Evolutionary conservation across 345 rosid species (phyloP).

Genomic region (Eucalyptus pumila): DNA sequence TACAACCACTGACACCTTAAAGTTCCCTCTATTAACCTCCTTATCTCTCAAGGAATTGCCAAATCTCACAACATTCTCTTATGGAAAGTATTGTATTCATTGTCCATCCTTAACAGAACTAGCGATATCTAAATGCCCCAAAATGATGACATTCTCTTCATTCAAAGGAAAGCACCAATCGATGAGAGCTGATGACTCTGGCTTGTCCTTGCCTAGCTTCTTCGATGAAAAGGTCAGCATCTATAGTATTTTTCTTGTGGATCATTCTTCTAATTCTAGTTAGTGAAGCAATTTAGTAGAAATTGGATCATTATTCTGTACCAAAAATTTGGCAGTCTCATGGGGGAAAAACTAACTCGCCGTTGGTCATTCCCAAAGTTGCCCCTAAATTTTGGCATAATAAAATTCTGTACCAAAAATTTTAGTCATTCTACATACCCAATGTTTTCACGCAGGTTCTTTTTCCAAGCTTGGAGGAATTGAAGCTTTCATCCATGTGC

Average conservation of each 20-base stretch:
- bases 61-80: background rate
- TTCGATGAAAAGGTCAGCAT: background rate
- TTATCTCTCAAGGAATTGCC: background rate
- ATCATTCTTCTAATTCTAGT: too few relatives aligned
- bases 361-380: background rate
- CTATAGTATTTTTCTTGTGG: too few relatives aligned
- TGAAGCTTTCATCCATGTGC: too few relatives aligned
- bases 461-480: too few relatives aligned
- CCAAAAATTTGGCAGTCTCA: background rate
- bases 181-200: background rate
- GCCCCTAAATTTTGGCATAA: too few relatives aligned
- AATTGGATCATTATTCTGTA: too few relatives aligned
- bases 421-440: too few relatives aligned
- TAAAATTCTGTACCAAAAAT: too few relatives aligned
- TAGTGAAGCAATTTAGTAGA: background rate
- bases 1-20: background rate
- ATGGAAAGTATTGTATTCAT: rapidly evolving
- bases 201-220: background rate
- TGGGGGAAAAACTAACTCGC: background rate
- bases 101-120: background rate
- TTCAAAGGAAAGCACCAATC: background rate
- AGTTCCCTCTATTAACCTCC: background rate
- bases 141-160: background rate
- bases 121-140: background rate
- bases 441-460: too few relatives aligned